Evolutionary conservation across 495 filamentous ascomycete genomes (phyloP).

Genomic region (Letharia lupina): DNA sequence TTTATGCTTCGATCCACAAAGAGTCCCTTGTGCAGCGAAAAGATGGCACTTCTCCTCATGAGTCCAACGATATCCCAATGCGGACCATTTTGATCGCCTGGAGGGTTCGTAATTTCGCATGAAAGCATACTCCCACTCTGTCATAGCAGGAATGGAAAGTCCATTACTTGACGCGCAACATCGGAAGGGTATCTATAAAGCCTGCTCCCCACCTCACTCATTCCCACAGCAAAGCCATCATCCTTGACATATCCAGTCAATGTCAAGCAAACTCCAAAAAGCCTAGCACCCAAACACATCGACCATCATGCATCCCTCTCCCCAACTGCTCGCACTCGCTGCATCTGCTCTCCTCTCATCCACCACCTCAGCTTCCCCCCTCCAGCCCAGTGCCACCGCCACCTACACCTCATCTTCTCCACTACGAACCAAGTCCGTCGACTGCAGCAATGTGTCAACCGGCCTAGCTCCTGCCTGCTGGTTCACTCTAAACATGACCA

Average conservation of each 20-base stretch:
- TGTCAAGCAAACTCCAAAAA: neutral
- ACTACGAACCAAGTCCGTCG: neutral
- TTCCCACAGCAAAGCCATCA: neutral
- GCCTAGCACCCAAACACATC: neutral
- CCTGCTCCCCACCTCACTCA: neutral
- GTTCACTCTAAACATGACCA: neutral
- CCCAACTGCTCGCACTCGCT: neutral
- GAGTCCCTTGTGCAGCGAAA: neutral
- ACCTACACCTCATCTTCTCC: neutral
- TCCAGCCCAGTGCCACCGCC: neutral
- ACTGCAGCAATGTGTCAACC: neutral
- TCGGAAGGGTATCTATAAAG: neutral
- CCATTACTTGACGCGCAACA: neutral
- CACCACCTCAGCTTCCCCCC: neutral
- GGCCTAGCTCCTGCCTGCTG: neutral
- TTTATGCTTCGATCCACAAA: neutral
- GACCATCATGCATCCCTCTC: neutral
- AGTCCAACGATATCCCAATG: neutral
- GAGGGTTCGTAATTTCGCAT: conserved; percentile 2
- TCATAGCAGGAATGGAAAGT: neutral
- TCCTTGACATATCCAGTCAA: neutral
- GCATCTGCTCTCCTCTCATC: neutral
- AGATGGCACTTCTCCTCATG: neutral
- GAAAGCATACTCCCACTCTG: neutral
- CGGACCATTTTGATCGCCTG: neutral